Conservation (phyloP, 495 filamentous ascomycete genomes). For the Trichoderma virens region DNA sequence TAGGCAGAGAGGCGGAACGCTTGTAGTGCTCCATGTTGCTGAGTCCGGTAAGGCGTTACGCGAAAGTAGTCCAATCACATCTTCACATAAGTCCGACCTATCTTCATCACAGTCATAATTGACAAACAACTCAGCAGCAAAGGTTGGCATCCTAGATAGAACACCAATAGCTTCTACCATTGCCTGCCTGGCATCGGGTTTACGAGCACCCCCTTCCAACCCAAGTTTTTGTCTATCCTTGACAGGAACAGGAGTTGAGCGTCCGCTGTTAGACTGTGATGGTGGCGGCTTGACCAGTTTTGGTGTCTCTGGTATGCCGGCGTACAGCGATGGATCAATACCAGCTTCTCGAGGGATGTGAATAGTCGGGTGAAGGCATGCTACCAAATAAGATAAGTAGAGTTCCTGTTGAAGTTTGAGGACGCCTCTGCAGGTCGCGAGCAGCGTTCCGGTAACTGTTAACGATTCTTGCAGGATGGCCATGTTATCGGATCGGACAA, state of each 20-base stretch:
- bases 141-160: constrained; percentile 82
- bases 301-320: constrained; percentile 85
- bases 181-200: constrained; percentile 89
- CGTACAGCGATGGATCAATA: constrained; percentile 86
- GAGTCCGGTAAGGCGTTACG: constrained; percentile 95
- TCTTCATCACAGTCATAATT: constrained; percentile 98
- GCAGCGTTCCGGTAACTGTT: constrained; percentile 80
- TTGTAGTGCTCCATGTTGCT: constrained; percentile 98
- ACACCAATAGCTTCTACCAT: constrained; percentile 97
- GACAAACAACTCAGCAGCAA: constrained; percentile 90
- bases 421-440: constrained; percentile 86
- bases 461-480: constrained; percentile 85
- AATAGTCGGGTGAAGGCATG: constrained; percentile 84
- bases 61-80: constrained; percentile 86
- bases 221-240: constrained; percentile 91
- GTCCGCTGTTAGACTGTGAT: constrained; percentile 69
- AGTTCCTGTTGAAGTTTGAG: constrained; percentile 96
- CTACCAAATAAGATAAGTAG: constrained; percentile 88
- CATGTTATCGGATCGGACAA: constrained; percentile 94
- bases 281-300: constrained; percentile 76
- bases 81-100: constrained; percentile 85
- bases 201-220: constrained; percentile 83
- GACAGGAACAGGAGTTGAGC: constrained; percentile 86
- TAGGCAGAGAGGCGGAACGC: constrained; percentile 89
- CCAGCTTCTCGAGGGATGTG: constrained; percentile 86